Conservation (phyloP, 305 asterid genomes). For the Fraxinus floribunda region DNA sequence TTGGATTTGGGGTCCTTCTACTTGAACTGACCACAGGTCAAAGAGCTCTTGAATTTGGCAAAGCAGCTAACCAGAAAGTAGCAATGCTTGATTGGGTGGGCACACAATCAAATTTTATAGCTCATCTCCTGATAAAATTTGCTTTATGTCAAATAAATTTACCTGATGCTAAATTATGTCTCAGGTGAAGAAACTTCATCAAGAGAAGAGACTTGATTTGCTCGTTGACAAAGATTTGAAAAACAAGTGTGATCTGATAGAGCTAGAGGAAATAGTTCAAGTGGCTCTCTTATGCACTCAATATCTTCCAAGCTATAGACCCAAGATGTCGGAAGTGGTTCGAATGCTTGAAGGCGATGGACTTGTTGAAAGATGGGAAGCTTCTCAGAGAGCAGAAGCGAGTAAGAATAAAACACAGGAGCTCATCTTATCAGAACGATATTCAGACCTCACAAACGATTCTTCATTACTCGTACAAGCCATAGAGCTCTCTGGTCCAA, state of each 20-base stretch:
- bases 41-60: constrained; percentile 46
- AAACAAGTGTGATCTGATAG: constrained; percentile 36
- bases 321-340: constrained; percentile 52
- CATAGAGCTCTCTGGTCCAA: constrained; percentile 53
- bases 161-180: neutral
- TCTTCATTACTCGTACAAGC: constrained; percentile 46
- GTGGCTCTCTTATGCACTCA: constrained; percentile 49
- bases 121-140: neutral
- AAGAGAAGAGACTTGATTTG: constrained; percentile 41
- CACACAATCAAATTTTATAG: neutral
- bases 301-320: constrained; percentile 44
- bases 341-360: constrained; percentile 59
- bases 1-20: constrained; percentile 51
- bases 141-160: neutral
- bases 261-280: constrained; percentile 49
- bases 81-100: constrained; percentile 56
- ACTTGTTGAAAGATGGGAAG: constrained; percentile 53
- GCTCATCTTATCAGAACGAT: constrained; percentile 39
- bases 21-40: constrained; percentile 52
- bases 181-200: constrained; percentile 46
- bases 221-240: constrained; percentile 43
- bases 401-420: constrained; percentile 30
- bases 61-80: constrained; percentile 45
- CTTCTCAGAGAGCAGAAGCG: constrained; percentile 38
- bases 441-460: constrained; percentile 43